These are phyloP conservation scores for Alternaria arbusti DNA, from an alignment of 2,329 filamentous ascomycete species.

Conservation along the genomic window DNA sequence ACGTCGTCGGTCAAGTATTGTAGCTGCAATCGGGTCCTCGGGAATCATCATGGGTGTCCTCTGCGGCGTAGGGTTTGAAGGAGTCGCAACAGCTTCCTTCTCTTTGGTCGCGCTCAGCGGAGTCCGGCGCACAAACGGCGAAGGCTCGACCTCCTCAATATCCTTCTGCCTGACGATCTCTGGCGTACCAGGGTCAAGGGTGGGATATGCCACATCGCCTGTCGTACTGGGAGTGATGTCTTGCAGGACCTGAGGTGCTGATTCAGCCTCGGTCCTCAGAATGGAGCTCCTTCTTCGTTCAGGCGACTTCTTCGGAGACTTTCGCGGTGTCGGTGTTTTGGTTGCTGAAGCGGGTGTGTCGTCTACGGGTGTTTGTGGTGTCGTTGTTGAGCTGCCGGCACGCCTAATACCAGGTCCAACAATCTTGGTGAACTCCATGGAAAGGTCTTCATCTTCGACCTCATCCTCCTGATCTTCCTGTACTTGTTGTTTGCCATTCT, in stretches of 20 bases:
- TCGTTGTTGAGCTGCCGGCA: constrained; percentile 16
- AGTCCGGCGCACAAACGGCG: constrained; percentile 40
- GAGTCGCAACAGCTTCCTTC: constrained; percentile 28
- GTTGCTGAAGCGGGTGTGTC: constrained; percentile 8
- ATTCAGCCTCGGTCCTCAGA: constrained; percentile 5
- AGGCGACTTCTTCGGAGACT: constrained; percentile 35
- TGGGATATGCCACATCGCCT: constrained; percentile 31
- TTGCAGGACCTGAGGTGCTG: constrained; percentile 19
- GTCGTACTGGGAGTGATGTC: constrained; percentile 34
- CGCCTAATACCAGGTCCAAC: constrained; percentile 53
- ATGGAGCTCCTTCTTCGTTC: constrained; percentile 15
- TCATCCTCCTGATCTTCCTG: constrained; percentile 8
- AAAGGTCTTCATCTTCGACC: constrained; percentile 51
- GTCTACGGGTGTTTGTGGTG: constrained; percentile 27
- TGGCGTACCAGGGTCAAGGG: constrained; percentile 36
- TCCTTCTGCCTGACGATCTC: constrained; percentile 34
- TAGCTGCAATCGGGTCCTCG: constrained; percentile 43
- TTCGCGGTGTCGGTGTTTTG: constrained; percentile 30
- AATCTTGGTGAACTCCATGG: constrained; percentile 61
- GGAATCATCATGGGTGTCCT: constrained; percentile 28
- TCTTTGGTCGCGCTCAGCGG: constrained; percentile 27
- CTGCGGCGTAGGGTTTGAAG: constrained; percentile 21
- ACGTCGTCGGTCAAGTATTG: constrained; percentile 43
- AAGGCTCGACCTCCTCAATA: constrained; percentile 43
- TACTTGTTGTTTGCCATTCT: constrained; percentile 16